Conservation (phyloP, 2,329 filamentous ascomycete species). For the Coleophoma crateriformis region DNA sequence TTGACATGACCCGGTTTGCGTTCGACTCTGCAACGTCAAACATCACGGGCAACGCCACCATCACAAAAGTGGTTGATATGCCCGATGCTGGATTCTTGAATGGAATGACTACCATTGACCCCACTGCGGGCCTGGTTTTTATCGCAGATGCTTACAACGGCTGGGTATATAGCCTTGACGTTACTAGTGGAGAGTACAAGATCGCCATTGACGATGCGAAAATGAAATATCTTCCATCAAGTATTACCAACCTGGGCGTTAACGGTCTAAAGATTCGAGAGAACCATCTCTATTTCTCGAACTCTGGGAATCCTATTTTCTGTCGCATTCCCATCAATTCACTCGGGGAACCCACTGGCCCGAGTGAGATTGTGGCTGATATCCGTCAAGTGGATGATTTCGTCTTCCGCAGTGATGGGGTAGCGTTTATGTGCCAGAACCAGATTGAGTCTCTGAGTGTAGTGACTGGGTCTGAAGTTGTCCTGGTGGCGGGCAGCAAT, state of each 20-base stretch:
- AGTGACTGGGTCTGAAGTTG: not conserved
- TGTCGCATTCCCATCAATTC: not conserved
- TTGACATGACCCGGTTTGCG: slow-evolving; percentile 7
- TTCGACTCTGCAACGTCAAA: not conserved
- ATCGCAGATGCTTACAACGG: slow-evolving; percentile 21
- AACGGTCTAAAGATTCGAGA: not conserved
- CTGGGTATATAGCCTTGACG: slow-evolving; percentile 21
- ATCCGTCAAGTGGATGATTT: slow-evolving; percentile 1
- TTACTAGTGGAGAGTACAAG: slow-evolving; percentile 9
- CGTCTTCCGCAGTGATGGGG: not conserved
- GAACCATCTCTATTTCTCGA: not conserved
- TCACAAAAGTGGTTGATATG: slow-evolving; percentile 12
- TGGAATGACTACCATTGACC: slow-evolving; percentile 15
- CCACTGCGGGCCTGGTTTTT: slow-evolving; percentile 10
- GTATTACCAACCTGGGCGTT: not conserved
- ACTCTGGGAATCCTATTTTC: slow-evolving; percentile 1
- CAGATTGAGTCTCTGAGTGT: not conserved
- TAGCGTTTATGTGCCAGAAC: not conserved
- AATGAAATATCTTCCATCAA: slow-evolving; percentile 6
- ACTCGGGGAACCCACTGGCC: not conserved
- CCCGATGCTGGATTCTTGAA: slow-evolving; percentile 16
- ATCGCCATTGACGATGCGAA: slow-evolving; percentile 16
- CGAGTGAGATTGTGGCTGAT: not conserved
- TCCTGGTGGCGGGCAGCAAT: not conserved
- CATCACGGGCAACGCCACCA: not conserved